Conservation (phyloP, 1,139 yeast species). For the Torulaspora globosa region DNA sequence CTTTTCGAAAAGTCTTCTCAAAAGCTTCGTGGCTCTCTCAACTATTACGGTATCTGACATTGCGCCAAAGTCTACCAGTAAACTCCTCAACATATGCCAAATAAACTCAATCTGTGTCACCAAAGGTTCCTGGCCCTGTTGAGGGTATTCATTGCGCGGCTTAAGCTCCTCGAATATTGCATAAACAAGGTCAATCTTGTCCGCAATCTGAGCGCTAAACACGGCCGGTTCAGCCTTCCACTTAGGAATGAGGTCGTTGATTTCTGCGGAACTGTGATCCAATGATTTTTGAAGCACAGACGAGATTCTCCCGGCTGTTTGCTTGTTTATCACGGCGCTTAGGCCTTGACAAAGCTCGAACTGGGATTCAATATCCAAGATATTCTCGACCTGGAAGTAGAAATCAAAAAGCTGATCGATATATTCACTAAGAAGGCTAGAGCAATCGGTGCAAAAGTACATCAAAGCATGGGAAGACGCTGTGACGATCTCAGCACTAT, state of each 20-base stretch:
- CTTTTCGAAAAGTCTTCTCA: constrained; percentile 59
- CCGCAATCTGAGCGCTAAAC: constrained; percentile 54
- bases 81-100: constrained; percentile 26
- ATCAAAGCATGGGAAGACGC: constrained; percentile 94
- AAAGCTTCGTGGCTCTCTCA: constrained; percentile 68
- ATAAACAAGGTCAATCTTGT: constrained; percentile 68
- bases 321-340: constrained; percentile 72
- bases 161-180: constrained; percentile 62
- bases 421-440: constrained; percentile 58
- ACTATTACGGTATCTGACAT: constrained; percentile 37
- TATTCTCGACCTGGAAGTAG: constrained; percentile 56
- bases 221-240: constrained; percentile 35
- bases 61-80: constrained; percentile 28
- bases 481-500: constrained; percentile 53
- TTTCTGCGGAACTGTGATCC: constrained; percentile 56
- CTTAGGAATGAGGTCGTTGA: constrained; percentile 36
- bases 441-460: constrained; percentile 93
- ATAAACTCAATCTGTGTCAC: constrained; percentile 28
- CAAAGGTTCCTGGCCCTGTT: constrained; percentile 33
- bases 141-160: constrained; percentile 40
- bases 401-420: constrained; percentile 74
- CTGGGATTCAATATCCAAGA: constrained; percentile 63
- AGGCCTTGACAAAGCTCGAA: constrained; percentile 86
- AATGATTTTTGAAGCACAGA: constrained; percentile 56
- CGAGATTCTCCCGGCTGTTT: constrained; percentile 44